These are phyloP conservation scores for Phlyctochytrium arcticum DNA, from an alignment of 192 early-diverging fungal species.

Conservation along the genomic window DNA sequence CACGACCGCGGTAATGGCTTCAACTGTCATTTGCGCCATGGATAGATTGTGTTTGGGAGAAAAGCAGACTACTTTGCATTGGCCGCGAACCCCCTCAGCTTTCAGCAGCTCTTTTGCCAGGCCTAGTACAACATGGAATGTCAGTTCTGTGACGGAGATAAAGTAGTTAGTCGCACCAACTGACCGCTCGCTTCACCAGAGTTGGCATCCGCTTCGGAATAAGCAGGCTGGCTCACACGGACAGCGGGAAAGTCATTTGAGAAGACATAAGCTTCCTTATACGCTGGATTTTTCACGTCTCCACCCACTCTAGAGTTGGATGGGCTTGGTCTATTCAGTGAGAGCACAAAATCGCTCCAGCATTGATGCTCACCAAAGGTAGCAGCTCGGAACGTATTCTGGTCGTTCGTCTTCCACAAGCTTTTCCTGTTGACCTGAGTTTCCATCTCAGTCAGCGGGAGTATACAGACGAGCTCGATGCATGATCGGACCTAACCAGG, in stretches of 20 bases:
- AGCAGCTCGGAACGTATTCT: conserved; percentile 77
- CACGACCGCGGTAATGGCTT: conserved; percentile 66
- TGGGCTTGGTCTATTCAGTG: conserved; percentile 57
- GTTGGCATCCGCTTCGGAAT: conserved; percentile 2
- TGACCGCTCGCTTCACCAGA: no score
- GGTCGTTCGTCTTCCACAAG: conserved; percentile 38
- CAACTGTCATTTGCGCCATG: conserved; percentile 74
- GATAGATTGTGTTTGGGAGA: conserved; percentile 85
- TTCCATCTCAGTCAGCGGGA: not conserved
- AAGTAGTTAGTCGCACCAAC: no score
- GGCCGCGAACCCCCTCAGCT: conserved; percentile 51
- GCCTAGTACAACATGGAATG: not conserved
- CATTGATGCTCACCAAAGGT: conserved; percentile 39
- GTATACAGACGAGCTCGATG: not conserved
- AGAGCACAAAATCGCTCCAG: not conserved
- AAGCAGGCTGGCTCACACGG: conserved; percentile 53
- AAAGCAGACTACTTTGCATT: conserved; percentile 91
- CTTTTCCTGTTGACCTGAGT: conserved; percentile 53
- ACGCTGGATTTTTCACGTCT: conserved; percentile 66
- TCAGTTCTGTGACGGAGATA: not conserved
- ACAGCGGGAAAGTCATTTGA: conserved; percentile 93
- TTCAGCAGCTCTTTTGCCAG: conserved; percentile 20
- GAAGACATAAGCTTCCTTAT: conserved; percentile 79
- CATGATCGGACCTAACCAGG: conserved; percentile 75
- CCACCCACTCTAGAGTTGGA: conserved; percentile 76